Evolutionary conservation across 2,329 filamentous ascomycete species (phyloP).

Genomic region (Microdochium bolleyi): DNA sequence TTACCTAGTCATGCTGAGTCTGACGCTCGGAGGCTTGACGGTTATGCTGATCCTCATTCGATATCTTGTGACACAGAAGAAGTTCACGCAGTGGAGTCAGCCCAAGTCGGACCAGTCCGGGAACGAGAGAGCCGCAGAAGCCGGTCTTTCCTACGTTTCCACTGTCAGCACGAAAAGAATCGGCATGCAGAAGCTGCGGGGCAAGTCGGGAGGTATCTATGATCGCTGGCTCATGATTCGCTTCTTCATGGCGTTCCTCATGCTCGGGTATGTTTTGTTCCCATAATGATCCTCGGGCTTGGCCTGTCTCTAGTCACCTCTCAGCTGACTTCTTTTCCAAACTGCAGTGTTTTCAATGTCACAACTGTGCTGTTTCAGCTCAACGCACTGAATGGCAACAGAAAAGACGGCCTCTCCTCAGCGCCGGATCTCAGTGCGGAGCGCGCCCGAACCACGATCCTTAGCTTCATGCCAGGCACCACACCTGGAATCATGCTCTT

Average conservation of each 20-base stretch:
- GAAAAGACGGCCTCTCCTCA: conserved; percentile 2
- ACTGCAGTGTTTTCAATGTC: conserved; percentile 13
- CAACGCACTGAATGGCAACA: conserved; percentile 11
- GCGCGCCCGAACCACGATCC: conserved; percentile 6
- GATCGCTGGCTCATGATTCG: conserved; percentile 19
- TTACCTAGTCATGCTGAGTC: conserved; percentile 8
- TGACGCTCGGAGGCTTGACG: conserved; percentile 12
- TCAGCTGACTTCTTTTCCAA: not conserved
- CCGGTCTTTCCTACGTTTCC: not conserved
- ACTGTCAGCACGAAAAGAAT: not conserved
- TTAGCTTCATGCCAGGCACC: conserved; percentile 8
- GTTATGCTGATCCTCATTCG: conserved; percentile 13
- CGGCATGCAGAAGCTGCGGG: not conserved
- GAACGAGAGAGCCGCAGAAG: not conserved
- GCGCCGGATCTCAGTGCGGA: conserved; percentile 6
- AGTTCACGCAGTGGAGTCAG: conserved; percentile 13
- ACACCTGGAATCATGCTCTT: conserved; percentile 9
- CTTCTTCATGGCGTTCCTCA: conserved; percentile 4
- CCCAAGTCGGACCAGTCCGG: conserved; percentile 3
- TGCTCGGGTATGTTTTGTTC: not conserved
- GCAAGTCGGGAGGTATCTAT: conserved; percentile 9
- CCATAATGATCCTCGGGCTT: no score
- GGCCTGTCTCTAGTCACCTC: no score
- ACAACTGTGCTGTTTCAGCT: conserved; percentile 17
- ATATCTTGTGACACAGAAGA: conserved; percentile 13